phyloP scores from a whole-genome alignment of 352 stramenopile genomes.

The Globisporangium orthogonon region DNA sequence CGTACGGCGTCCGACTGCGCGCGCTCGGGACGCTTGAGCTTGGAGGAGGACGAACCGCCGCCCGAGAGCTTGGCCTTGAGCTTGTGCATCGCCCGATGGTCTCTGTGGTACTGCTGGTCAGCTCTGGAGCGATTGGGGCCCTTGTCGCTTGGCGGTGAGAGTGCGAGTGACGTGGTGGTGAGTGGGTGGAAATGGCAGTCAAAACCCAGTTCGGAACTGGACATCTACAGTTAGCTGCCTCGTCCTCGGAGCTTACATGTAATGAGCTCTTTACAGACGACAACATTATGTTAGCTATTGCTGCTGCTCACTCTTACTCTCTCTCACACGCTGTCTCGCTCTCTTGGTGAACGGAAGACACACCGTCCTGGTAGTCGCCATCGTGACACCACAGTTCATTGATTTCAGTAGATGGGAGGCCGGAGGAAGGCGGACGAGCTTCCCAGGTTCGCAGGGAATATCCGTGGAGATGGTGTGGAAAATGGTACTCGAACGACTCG shows the following conservation, averaged over 20 bases:
- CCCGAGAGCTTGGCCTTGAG: slow-evolving; percentile 53
- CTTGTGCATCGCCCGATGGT: slow-evolving; percentile 40
- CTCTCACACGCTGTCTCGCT: too few relatives aligned
- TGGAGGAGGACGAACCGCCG: slow-evolving; percentile 19
- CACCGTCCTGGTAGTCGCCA: too few relatives aligned
- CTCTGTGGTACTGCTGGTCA: slow-evolving; percentile 1
- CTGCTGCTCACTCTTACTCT: too few relatives aligned
- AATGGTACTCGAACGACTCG: too few relatives aligned
- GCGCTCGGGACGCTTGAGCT: slow-evolving; percentile 28
- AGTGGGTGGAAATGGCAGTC: not conserved
- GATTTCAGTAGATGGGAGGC: too few relatives aligned
- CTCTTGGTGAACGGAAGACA: too few relatives aligned
- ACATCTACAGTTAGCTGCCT: not conserved
- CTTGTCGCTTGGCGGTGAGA: not conserved
- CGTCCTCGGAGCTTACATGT: not conserved
- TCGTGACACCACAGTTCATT: too few relatives aligned
- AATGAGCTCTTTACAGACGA: too few relatives aligned
- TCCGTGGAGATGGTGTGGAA: too few relatives aligned
- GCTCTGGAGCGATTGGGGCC: not conserved
- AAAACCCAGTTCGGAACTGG: not conserved
- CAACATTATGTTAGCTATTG: too few relatives aligned
- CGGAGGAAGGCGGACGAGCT: too few relatives aligned
- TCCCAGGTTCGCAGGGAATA: too few relatives aligned
- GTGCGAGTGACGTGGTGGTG: not conserved
- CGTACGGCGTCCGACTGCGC: slow-evolving; percentile 20